These are phyloP conservation scores for Plasmodium inui DNA, from an alignment of 169 alveolate species.

Conservation along the genomic window DNA sequence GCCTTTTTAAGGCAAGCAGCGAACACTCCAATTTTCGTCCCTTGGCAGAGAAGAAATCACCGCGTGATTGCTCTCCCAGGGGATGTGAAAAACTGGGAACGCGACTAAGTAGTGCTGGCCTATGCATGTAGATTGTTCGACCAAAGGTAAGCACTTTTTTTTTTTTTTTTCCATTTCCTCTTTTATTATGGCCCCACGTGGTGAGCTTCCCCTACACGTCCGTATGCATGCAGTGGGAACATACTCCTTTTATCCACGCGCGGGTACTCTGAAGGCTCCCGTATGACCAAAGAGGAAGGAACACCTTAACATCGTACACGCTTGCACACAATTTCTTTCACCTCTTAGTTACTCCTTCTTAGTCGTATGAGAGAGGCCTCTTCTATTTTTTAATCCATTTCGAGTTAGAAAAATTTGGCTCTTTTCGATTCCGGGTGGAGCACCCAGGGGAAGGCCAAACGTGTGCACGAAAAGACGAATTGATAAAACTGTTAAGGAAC, in stretches of 20 bases:
- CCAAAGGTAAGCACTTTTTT: not conserved
- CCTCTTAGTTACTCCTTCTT: not conserved
- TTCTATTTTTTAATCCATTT: not conserved
- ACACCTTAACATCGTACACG: not conserved
- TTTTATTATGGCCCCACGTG: not conserved
- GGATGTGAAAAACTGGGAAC: not conserved
- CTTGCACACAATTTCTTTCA: not conserved
- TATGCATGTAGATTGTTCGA: not conserved
- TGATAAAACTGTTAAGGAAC: not conserved
- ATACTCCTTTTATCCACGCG: not conserved
- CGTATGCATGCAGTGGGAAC: not conserved
- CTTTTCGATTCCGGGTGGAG: not conserved
- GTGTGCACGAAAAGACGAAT: conserved; percentile 1
- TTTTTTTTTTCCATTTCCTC: not conserved
- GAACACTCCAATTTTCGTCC: not conserved
- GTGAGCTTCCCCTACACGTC: not conserved
- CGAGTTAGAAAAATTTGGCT: not conserved
- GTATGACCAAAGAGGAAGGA: not conserved
- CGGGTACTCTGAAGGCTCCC: not conserved
- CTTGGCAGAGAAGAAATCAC: not conserved
- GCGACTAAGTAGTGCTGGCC: not conserved
- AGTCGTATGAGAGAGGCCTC: not conserved
- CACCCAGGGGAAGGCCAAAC: not conserved
- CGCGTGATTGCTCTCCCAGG: not conserved
- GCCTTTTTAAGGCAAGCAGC: not conserved